phyloP scores from a whole-genome alignment of 2,329 filamentous ascomycete genomes.

The Myriosclerotinia scirpicola region DNA sequence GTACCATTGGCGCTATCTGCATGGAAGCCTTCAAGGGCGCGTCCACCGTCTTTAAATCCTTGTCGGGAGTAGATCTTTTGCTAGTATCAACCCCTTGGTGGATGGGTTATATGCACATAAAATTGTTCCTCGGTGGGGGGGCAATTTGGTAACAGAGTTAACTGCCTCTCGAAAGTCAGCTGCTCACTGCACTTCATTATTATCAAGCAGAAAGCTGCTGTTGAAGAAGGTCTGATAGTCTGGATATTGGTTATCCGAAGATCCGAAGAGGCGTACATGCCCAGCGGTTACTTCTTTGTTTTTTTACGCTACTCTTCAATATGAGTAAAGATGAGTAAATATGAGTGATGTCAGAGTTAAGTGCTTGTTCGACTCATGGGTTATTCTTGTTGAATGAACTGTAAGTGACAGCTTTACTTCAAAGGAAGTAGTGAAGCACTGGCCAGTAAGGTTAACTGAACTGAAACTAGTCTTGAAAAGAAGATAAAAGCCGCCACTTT shows the following conservation, averaged over 20 bases:
- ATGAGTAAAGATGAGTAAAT: not conserved
- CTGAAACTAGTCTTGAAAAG: no score
- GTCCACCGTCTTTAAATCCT: constrained; percentile 3
- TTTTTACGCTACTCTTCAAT: not conserved
- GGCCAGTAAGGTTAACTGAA: no score
- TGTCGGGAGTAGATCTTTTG: not conserved
- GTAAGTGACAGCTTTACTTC: no score
- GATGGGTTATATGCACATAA: not conserved
- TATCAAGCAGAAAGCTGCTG: not conserved
- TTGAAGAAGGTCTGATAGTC: not conserved
- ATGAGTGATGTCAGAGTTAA: not conserved
- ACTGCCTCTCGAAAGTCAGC: not conserved
- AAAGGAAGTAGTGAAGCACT: no score
- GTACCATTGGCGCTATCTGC: constrained; percentile 4
- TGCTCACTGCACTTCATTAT: not conserved
- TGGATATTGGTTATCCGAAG: not conserved
- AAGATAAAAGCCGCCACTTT: no score
- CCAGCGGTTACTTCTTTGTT: no score
- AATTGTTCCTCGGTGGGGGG: not conserved
- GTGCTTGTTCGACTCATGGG: no score
- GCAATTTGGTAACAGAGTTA: no score
- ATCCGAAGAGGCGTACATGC: not conserved
- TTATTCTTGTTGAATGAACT: no score
- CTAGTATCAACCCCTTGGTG: constrained; percentile 4
- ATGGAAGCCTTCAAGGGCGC: constrained; percentile 6